phyloP scores from a whole-genome alignment of 352 stramenopile genomes.

The Pythium inflatum region DNA sequence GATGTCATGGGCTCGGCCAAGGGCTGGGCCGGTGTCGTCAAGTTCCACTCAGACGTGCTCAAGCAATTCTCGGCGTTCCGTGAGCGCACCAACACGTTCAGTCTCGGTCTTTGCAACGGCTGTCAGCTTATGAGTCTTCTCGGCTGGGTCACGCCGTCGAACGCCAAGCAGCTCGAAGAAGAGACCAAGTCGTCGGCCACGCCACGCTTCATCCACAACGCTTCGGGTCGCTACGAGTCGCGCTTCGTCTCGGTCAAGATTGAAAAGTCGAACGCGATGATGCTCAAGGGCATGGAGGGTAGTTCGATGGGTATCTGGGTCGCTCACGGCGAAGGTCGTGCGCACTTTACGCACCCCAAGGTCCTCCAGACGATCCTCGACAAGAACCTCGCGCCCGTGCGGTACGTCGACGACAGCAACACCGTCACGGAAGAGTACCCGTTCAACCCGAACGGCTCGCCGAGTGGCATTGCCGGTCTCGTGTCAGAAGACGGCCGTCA shows the following conservation, averaged over 20 bases:
- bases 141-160: conserved; percentile 92
- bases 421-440: conserved; percentile 96
- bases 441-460: conserved; percentile 99
- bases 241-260: conserved; percentile 97
- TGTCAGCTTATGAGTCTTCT: conserved; percentile 99
- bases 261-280: conserved; percentile 93
- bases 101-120: conserved; percentile 98
- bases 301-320: conserved; percentile 98
- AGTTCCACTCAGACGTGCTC: conserved; percentile 96
- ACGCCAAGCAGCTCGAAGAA: conserved; percentile 55
- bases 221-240: conserved; percentile 96
- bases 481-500: conserved; percentile 97
- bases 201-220: conserved; percentile 98
- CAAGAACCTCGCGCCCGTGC: conserved; percentile 93
- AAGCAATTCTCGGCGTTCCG: conserved; percentile 97
- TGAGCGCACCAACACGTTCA: conserved; percentile 97
- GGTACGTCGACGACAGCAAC: conserved; percentile 97
- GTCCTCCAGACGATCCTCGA: conserved; percentile 90
- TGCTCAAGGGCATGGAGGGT: conserved; percentile 98
- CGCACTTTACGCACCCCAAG: conserved; percentile 95
- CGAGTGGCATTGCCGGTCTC: conserved; percentile 95
- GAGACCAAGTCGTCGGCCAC: conserved; percentile 62
- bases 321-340: conserved; percentile 91
- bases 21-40: conserved; percentile 98
- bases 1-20: conserved; percentile 99